Conservation (phyloP, 1,284 basidiomycete species). For the Sanghuangporus sanghuang region DNA sequence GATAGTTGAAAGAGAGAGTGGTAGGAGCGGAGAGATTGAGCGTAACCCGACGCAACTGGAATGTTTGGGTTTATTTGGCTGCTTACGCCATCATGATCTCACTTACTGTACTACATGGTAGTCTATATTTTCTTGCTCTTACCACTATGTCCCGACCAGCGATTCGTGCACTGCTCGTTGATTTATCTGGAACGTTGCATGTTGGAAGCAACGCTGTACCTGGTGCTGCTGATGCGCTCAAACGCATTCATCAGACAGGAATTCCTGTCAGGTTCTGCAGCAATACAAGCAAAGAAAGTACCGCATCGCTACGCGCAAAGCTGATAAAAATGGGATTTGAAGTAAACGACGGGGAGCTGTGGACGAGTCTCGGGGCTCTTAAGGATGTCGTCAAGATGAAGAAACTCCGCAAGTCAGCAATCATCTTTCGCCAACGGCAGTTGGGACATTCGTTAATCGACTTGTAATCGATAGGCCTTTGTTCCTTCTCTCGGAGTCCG, state of each 20-base stretch:
- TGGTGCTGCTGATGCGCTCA: slow-evolving; percentile 46
- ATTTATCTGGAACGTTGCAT: slow-evolving; percentile 66
- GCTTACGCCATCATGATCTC: neutral
- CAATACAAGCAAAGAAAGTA: slow-evolving; percentile 56
- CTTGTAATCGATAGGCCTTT: slow-evolving; percentile 41
- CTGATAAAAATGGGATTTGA: slow-evolving; percentile 49
- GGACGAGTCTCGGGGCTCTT: slow-evolving; percentile 63
- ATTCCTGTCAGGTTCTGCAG: slow-evolving; percentile 63
- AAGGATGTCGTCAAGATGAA: slow-evolving; percentile 38
- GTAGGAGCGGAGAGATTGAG: too few species aligned
- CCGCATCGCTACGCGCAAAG: slow-evolving; percentile 34
- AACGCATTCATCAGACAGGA: slow-evolving; percentile 36
- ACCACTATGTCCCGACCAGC: slow-evolving; percentile 25
- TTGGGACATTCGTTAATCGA: neutral
- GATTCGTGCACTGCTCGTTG: slow-evolving; percentile 54
- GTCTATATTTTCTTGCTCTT: neutral
- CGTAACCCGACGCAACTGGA: neutral
- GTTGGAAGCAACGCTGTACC: slow-evolving; percentile 47
- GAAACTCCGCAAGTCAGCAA: slow-evolving; percentile 37
- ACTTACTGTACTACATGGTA: neutral
- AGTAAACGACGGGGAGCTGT: slow-evolving; percentile 40
- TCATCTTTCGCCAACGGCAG: neutral
- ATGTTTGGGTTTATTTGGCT: neutral
- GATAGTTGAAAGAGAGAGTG: too few species aligned
- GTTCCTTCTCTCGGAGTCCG: slow-evolving; percentile 54